Base-by-base conservation (phyloP, 257 asterid species). In the Striga asiatica region DNA sequence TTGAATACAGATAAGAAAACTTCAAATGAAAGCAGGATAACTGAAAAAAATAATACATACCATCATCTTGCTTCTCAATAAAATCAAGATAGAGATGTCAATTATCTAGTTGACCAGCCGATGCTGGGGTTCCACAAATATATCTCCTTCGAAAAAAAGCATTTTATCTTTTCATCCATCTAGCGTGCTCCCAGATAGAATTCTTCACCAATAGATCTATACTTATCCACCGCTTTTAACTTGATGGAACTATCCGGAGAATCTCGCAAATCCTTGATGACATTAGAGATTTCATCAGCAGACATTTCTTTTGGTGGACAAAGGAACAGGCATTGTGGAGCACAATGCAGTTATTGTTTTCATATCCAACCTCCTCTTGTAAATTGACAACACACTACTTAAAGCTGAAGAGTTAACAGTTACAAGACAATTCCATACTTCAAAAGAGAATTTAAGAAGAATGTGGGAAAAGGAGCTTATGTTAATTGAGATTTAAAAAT, bases 51-150 rank as follows among this genome's bases (percentile, higher is more conserved):
- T 50, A 76, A 31, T 74, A 83, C 98, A 81, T 69, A 76, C 86
- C 74, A 74, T 86, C 75, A 53, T 75, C 82, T 67, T 80, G 82
- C 74, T 78, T 81, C 75, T 86, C 95, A 8, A 83, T 59, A 60
- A 81, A 89, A 72, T 89, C 85, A 32, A 89, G 88, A 71, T 86
- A 89, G 43, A 53, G 67, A 78, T 89, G 95, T 96, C 98, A 89
- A 73, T 74, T 89, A 57, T 50, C 60, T 59, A 89, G 68, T 70
- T 89, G 75, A 72, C 67, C 74, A 7, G 76, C 83, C 53, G 72
- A 95, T 54, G 86, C 77, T 41, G 96, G 91, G 58, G 68, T 69
- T 50, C 55, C 66, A 66, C 69, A 70, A 72, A 89, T 86, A 75
- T 78, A 86, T 34, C 65, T 77, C 60, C 89, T 80, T 49, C 11